These are phyloP conservation scores for Sporothrix humicola DNA, from an alignment of 2,329 filamentous ascomycete genomes.

Conservation along the genomic window DNA sequence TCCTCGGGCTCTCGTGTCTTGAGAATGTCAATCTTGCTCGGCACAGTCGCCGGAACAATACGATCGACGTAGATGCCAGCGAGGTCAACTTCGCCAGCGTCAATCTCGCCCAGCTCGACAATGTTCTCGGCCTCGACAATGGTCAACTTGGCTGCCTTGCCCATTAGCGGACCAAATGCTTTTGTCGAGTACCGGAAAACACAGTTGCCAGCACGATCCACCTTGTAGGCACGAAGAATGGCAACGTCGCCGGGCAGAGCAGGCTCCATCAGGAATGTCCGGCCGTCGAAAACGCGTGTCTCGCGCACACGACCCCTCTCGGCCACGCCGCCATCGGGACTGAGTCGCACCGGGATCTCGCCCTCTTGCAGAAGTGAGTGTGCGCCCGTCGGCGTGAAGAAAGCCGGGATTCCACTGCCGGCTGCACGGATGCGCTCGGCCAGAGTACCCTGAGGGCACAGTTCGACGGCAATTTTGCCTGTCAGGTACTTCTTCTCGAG, in stretches of 20 bases:
- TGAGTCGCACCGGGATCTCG: constrained; percentile 57
- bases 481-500: constrained; percentile 72
- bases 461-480: constrained; percentile 75
- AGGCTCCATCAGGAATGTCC: constrained; percentile 77
- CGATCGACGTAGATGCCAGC: constrained; percentile 84
- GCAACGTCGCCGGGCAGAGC: constrained; percentile 77
- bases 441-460: constrained; percentile 77
- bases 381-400: constrained; percentile 66
- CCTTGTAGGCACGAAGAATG: constrained; percentile 77
- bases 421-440: constrained; percentile 74
- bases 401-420: constrained; percentile 78
- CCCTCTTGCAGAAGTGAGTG: constrained; percentile 50
- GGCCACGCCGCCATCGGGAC: constrained; percentile 63
- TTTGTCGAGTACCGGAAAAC: constrained; percentile 80
- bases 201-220: constrained; percentile 77
- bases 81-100: constrained; percentile 75
- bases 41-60: constrained; percentile 73
- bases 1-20: not conserved
- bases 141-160: constrained; percentile 76
- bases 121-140: constrained; percentile 89
- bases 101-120: constrained; percentile 73
- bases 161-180: constrained; percentile 77
- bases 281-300: constrained; percentile 73
- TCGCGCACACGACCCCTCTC: constrained; percentile 71
- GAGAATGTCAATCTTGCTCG: constrained; percentile 69